A percentile compares a stretch with the other conserved stretches of the same genome.
Conservation (phyloP, 805 yeast genomes). For the Barnettozyma pratensis region DNA sequence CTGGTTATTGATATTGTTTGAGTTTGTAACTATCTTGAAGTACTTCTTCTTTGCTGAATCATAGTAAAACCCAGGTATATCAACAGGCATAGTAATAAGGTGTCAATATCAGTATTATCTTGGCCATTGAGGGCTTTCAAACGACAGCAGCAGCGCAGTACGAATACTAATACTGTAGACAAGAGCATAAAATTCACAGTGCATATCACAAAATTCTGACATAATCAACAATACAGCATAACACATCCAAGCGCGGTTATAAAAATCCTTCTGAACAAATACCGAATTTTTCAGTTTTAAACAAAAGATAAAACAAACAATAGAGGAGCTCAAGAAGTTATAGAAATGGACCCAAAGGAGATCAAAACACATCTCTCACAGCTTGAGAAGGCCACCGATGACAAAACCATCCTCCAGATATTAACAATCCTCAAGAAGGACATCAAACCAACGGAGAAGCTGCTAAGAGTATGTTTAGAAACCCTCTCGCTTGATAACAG, state of each 20-base stretch:
- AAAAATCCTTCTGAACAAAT: too few species aligned
- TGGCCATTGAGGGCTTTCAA: too few species aligned
- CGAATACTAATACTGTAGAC: too few species aligned
- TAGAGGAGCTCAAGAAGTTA: background rate
- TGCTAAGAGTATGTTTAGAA: constrained; percentile 48
- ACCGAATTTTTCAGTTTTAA: background rate
- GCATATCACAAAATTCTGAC: too few species aligned
- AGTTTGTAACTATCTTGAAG: constrained; percentile 21
- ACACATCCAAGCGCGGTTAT: too few species aligned
- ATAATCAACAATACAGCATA: too few species aligned
- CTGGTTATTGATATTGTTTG: constrained; percentile 6
- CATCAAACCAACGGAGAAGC: constrained; percentile 77
- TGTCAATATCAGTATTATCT: too few species aligned
- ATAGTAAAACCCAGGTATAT: constrained; percentile 24
- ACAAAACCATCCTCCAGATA: constrained; percentile 61
- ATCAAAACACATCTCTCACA: constrained; percentile 63
- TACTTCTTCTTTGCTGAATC: constrained; percentile 22
- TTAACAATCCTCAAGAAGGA: constrained; percentile 61
- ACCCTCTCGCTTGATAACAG: background rate
- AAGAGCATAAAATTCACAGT: too few species aligned
- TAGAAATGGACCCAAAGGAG: constrained; percentile 62
- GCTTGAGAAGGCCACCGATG: constrained; percentile 67
- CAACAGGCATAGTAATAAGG: constrained; percentile 6
- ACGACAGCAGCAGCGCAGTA: too few species aligned
- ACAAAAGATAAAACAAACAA: background rate